phyloP scores from a whole-genome alignment of 768 basidiomycete genomes.

The Basidioascus undulatus region DNA sequence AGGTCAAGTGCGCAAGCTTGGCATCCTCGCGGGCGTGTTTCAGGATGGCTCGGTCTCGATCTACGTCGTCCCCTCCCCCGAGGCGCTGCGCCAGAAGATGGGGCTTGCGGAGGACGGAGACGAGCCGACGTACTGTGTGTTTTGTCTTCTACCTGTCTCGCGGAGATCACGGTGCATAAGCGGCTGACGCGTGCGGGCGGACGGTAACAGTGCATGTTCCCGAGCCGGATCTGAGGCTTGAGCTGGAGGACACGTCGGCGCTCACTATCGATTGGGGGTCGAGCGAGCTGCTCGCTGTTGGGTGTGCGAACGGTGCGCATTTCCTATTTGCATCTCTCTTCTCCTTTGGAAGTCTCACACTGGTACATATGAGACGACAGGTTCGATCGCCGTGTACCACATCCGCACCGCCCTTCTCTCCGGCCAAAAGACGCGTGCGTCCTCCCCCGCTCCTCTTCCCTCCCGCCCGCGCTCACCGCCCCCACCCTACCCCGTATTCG shows the following conservation, averaged over 20 bases:
- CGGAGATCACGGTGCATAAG: no score
- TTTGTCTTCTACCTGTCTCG: no score
- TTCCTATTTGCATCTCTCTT: neutral
- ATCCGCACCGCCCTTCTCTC: no score
- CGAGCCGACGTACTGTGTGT: constrained; percentile 10
- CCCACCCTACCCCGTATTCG: constrained; percentile 4
- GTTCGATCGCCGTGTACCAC: constrained; percentile 19
- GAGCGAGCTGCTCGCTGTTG: constrained; percentile 55
- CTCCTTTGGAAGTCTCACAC: neutral
- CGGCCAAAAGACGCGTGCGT: no score
- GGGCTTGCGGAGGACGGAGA: neutral
- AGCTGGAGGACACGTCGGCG: constrained; percentile 49
- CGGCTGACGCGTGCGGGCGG: no score
- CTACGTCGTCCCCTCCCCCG: constrained; percentile 56
- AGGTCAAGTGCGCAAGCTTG: constrained; percentile 31
- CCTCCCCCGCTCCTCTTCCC: neutral
- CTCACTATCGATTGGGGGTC: constrained; percentile 78
- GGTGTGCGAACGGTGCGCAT: constrained; percentile 50
- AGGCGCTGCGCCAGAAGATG: constrained; percentile 20
- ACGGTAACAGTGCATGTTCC: no score
- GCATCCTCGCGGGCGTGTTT: constrained; percentile 60
- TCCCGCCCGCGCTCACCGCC: neutral
- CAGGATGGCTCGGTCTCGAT: constrained; percentile 65
- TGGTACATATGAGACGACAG: constrained; percentile 11
- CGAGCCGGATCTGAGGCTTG: constrained; percentile 44